phyloP scores from a whole-genome alignment of 2,329 filamentous ascomycete genomes.

The Epichloe gansuensis region DNA sequence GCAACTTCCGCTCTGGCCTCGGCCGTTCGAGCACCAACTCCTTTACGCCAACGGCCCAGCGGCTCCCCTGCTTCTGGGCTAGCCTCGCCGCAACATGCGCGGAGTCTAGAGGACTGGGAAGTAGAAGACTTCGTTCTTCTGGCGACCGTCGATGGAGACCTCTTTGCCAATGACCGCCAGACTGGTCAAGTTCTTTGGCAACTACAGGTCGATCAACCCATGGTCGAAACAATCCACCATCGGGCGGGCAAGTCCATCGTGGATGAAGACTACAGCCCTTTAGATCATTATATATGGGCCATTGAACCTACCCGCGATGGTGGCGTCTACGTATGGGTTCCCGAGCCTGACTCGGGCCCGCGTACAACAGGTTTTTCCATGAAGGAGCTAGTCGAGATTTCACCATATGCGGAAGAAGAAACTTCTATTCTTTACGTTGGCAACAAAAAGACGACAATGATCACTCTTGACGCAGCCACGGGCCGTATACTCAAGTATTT shows the following conservation, averaged over 20 bases:
- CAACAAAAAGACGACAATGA: constrained; percentile 78
- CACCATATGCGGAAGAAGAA: constrained; percentile 63
- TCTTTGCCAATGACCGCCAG: constrained; percentile 81
- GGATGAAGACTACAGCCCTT: constrained; percentile 45
- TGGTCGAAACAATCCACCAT: constrained; percentile 82
- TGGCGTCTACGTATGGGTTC: constrained; percentile 73
- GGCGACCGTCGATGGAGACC: constrained; percentile 97
- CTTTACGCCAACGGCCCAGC: constrained; percentile 49
- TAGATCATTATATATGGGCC: constrained; percentile 88
- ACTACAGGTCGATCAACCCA: constrained; percentile 69
- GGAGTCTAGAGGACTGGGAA: constrained; percentile 98
- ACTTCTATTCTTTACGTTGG: constrained; percentile 73
- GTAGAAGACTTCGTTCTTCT: constrained; percentile 99
- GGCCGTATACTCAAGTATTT: constrained; percentile 77
- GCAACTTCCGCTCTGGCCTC: constrained; percentile 93
- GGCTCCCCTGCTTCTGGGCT: constrained; percentile 50
- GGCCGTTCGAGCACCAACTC: constrained; percentile 83
- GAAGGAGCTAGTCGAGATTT: constrained; percentile 77
- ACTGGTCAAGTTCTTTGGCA: constrained; percentile 79
- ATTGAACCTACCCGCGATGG: constrained; percentile 86
- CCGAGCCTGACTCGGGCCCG: constrained; percentile 44
- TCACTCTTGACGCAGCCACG: constrained; percentile 77
- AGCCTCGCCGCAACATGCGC: constrained; percentile 81
- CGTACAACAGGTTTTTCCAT: constrained; percentile 59
- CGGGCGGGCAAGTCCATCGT: constrained; percentile 52